These are phyloP conservation scores for Blepharisma stoltei DNA, from an alignment of 73 alveolate species.

Conservation along the genomic window DNA sequence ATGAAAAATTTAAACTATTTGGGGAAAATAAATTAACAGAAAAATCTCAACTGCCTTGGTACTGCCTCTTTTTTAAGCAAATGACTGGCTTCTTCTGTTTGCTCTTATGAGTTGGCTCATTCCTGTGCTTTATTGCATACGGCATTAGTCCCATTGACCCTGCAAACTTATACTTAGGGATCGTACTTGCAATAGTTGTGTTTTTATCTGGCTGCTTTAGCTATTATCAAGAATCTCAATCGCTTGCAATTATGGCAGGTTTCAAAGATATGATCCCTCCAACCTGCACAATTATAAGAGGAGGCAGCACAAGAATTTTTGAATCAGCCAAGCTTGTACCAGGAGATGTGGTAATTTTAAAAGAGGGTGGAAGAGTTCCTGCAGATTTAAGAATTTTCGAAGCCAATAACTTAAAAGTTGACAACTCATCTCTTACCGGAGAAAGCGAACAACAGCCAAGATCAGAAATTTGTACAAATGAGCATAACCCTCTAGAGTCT, in stretches of 20 bases:
- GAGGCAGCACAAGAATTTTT: slow-evolving; percentile 52
- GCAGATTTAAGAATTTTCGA: slow-evolving; percentile 86
- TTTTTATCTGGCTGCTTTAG: slow-evolving; percentile 68
- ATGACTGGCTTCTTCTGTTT: slow-evolving; percentile 72
- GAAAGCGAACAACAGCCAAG: slow-evolving; percentile 87
- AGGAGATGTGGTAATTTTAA: slow-evolving; percentile 91
- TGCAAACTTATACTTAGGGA: slow-evolving; percentile 76
- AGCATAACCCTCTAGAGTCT: slow-evolving; percentile 90
- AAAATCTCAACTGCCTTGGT: slow-evolving; percentile 74
- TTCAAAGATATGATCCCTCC: slow-evolving; percentile 60
- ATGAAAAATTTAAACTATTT: slow-evolving; percentile 41
- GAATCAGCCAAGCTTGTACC: slow-evolving; percentile 75
- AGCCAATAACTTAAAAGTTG: slow-evolving; percentile 84
- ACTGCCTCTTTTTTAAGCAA: slow-evolving; percentile 58
- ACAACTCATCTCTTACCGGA: slow-evolving; percentile 94
- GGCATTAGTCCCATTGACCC: slow-evolving; percentile 72
- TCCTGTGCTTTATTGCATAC: slow-evolving; percentile 71
- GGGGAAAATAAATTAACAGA: slow-evolving; percentile 85
- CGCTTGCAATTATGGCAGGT: slow-evolving; percentile 87
- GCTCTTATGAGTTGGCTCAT: slow-evolving; percentile 83
- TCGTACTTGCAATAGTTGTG: slow-evolving; percentile 74
- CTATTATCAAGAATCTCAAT: slow-evolving; percentile 68
- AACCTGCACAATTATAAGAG: slow-evolving; percentile 58
- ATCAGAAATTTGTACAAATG: slow-evolving; percentile 73
- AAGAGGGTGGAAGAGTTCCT: slow-evolving; percentile 89